phyloP scores from a whole-genome alignment of 179 eudicot genomes.

The Amaranthus tricolor region DNA sequence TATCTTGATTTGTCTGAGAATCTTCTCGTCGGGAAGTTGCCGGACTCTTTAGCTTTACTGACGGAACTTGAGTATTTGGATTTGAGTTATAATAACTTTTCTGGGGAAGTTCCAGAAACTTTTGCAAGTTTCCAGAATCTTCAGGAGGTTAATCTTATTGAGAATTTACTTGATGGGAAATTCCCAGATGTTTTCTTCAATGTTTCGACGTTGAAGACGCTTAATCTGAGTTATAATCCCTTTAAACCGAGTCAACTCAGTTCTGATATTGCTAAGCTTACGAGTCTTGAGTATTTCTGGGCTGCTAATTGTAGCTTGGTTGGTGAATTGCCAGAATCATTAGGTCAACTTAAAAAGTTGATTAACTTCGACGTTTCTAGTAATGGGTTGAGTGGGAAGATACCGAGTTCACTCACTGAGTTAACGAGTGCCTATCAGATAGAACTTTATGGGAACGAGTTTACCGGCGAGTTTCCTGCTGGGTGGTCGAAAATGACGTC shows the following conservation, averaged over 20 bases:
- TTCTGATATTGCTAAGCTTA: conserved; percentile 53
- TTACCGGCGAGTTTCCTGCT: conserved; percentile 41
- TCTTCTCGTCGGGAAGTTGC: conserved; percentile 46
- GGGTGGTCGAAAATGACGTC: conserved; percentile 43
- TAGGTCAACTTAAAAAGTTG: conserved; percentile 45
- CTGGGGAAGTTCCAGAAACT: conserved; percentile 62
- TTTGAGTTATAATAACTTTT: conserved; percentile 61
- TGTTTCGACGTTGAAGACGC: conserved; percentile 48
- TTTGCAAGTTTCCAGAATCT: conserved; percentile 57
- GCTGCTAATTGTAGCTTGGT: conserved; percentile 40
- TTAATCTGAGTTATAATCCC: conserved; percentile 67
- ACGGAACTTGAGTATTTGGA: conserved; percentile 43
- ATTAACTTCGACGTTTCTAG: conserved; percentile 53
- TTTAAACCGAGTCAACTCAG: conserved; percentile 57
- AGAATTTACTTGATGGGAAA: conserved; percentile 58
- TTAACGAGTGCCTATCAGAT: conserved; percentile 47
- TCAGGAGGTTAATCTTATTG: conserved; percentile 41
- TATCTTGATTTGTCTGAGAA: conserved; percentile 56
- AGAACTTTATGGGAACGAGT: conserved; percentile 62
- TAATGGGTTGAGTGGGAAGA: conserved; percentile 42
- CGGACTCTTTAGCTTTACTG: conserved; percentile 33
- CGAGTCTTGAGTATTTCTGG: conserved; percentile 62
- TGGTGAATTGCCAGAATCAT: conserved; percentile 67
- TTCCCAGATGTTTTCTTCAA: conserved; percentile 57
- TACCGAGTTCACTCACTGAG: conserved; percentile 59